Percentiles rank a stretch among this genome's conserved stretches.
phyloP scores from a whole-genome alignment of 768 basidiomycete genomes.

The Paxillus involutus region DNA sequence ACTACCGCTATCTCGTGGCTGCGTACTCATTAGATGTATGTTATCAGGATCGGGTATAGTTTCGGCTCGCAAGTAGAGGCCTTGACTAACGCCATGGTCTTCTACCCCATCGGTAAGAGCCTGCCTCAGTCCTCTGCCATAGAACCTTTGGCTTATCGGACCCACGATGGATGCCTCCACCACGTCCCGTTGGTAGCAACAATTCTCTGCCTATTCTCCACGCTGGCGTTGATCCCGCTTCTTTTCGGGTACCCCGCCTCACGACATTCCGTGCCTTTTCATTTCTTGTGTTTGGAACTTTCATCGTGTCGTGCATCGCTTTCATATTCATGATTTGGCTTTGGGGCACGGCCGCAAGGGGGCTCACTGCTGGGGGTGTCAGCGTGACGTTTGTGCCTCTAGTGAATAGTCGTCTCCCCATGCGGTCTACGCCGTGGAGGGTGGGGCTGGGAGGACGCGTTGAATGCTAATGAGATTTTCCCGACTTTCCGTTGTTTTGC shows the following conservation, averaged over 20 bases:
- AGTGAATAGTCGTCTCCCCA: constrained; percentile 1
- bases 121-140: not conserved
- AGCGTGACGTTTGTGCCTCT: constrained; percentile 12
- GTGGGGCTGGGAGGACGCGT: not conserved
- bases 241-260: not conserved
- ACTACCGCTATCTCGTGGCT: not conserved
- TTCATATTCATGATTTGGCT: constrained; percentile 18
- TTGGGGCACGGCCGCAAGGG: constrained; percentile 7
- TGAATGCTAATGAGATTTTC: not conserved
- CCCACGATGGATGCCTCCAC: not conserved
- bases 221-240: constrained; percentile 1
- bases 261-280: not conserved
- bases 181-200: not conserved
- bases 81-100: constrained; percentile 9
- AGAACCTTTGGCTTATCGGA: no score
- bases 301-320: constrained; percentile 13
- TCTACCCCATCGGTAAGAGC: constrained; percentile 10
- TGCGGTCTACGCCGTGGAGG: not conserved
- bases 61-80: constrained; percentile 14
- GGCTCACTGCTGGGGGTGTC: not conserved
- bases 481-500: not conserved
- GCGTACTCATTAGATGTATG: not conserved
- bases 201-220: not conserved
- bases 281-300: not conserved
- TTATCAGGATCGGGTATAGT: constrained; percentile 10